Conservation (phyloP, 768 basidiomycete species). For the Leccinum fibrillosum region DNA sequence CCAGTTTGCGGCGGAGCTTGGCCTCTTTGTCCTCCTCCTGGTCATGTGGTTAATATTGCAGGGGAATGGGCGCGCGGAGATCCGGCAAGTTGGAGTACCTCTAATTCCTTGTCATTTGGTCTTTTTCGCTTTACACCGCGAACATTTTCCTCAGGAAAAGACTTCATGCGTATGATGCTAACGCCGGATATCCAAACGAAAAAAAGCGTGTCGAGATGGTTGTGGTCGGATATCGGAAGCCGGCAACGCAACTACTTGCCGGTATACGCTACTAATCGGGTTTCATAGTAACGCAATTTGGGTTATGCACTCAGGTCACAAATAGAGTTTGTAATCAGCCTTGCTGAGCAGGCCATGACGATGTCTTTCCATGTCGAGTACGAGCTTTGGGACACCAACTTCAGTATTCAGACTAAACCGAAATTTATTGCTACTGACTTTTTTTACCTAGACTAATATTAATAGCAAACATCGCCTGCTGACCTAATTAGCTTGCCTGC, state of each 20-base stretch:
- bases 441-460: neutral
- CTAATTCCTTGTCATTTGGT: conserved; percentile 34
- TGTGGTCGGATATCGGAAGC: too few relatives aligned
- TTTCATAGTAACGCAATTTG: too few relatives aligned
- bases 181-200: too few relatives aligned
- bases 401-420: neutral
- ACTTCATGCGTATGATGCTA: neutral
- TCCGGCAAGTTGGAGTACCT: conserved; percentile 9
- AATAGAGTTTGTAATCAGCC: neutral
- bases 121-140: conserved; percentile 45
- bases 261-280: too few relatives aligned
- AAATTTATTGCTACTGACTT: neutral
- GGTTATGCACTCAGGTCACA: neutral
- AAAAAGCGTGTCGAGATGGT: too few relatives aligned
- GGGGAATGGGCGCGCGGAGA: neutral
- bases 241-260: too few relatives aligned
- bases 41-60: conserved; percentile 1
- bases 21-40: conserved; percentile 43
- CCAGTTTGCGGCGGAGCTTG: conserved; percentile 55
- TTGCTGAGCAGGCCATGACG: neutral
- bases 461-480: conserved; percentile 6
- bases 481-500: conserved; percentile 17
- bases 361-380: neutral
- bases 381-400: neutral
- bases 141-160: neutral